Evolutionary conservation across 2,329 filamentous ascomycete species (phyloP).

Genomic region (Epichloe glyceriae): DNA sequence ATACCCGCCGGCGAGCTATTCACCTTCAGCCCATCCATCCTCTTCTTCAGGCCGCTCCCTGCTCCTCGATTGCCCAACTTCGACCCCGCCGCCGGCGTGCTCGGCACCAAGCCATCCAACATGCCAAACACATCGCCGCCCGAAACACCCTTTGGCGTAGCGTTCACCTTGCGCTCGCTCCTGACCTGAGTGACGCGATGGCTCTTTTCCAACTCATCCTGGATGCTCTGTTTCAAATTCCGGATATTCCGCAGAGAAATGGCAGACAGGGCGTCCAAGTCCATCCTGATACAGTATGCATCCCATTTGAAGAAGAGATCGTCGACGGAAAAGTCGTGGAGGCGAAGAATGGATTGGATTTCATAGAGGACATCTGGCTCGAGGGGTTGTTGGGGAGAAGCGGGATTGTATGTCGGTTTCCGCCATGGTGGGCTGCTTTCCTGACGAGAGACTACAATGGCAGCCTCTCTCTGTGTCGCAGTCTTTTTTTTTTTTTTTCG

Average conservation of each 20-base stretch:
- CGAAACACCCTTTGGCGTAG: constrained; percentile 49
- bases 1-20: constrained; percentile 23
- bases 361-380: constrained; percentile 69
- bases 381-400: constrained; percentile 33
- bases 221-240: constrained; percentile 74
- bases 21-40: constrained; percentile 17
- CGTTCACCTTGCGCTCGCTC: constrained; percentile 47
- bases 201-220: constrained; percentile 70
- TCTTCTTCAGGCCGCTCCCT: constrained; percentile 20
- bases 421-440: constrained; percentile 19
- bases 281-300: constrained; percentile 92
- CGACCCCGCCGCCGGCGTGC: constrained; percentile 36
- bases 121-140: constrained; percentile 70
- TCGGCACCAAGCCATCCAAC: constrained; percentile 59
- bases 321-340: constrained; percentile 69
- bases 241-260: constrained; percentile 55
- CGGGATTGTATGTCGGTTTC: constrained; percentile 21
- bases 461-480: not conserved
- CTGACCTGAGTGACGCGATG: constrained; percentile 51
- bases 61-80: constrained; percentile 27
- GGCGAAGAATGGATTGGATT: constrained; percentile 70
- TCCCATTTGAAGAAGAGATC: constrained; percentile 99
- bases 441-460: too few relatives aligned
- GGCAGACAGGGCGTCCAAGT: constrained; percentile 55
- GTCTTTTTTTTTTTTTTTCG: too few relatives aligned